Evolutionary conservation across 768 basidiomycete species (phyloP), one percentile per base, ranked within the genome.

Genomic region (Tricholoma saponaceum): DNA sequence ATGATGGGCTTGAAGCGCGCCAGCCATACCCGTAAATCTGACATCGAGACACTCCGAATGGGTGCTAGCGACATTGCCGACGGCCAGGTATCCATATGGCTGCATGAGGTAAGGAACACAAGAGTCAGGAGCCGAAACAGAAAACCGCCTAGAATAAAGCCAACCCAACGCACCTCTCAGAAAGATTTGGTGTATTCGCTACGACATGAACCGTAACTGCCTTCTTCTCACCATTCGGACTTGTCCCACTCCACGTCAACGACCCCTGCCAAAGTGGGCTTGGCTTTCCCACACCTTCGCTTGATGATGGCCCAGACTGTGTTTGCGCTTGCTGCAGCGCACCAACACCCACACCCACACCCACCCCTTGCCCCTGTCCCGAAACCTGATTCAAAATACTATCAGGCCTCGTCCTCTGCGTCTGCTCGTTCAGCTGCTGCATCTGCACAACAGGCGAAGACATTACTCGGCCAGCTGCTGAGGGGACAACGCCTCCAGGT

Each of bases 31-130:
- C 72, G 72, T 10, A 87, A 66, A 8, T 80, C 78, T 1, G 44
- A 4, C 4, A 62, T 32, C 0, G 82, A 61, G 10, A 81, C 75
- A 0, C 75, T 66, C 4, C 71, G 75, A 22, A 78, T 72, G 6
- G 78, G 70, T 14, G 67, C 69, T 6, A 86, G 67, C 1, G 67
- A 62, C 60, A 87, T 60, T 3, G 64, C 62, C 7, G 60, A 55
- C 1, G 87, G 86, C 86, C 85, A 88, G 0, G 74, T 79, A 2
- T 81, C 74, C 6, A 76, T 60, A 46, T 69, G 80, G 54, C 87
- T 89, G 62, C 9, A 28, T 26, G 28, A 51, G 16, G 41, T 13
- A 39, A 33, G 1, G 44, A 51, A 16, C n/a, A n/a, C n/a, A n/a
- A 46, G 55, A 54, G 25, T 18, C 52, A 58, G 20, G 47, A n/a